These are phyloP conservation scores for Oryza brachyantha DNA, from an alignment of 176 grass and related monocot species.

Conservation along the genomic window DNA sequence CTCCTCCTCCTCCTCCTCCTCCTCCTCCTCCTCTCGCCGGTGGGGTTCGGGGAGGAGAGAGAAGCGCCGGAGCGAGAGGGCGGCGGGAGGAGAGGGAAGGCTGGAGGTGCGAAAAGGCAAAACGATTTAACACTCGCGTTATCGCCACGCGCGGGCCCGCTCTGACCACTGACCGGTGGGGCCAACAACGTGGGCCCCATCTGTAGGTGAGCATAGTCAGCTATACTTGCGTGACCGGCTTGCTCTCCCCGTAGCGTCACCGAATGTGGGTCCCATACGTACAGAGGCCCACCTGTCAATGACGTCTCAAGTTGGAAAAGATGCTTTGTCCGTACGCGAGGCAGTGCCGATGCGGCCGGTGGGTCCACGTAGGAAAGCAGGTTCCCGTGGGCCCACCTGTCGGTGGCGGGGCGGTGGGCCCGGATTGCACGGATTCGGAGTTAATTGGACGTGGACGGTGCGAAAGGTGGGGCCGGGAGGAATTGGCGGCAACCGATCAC, in stretches of 20 bases:
- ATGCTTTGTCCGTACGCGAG: neutral
- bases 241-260: neutral
- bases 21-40: neutral
- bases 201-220: neutral
- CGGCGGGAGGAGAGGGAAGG: neutral
- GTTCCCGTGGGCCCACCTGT: neutral
- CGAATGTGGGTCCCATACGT: rapidly evolving
- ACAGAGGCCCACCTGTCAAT: neutral
- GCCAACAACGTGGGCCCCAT: neutral
- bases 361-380: neutral
- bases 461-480: neutral
- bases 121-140: slow-evolving; percentile 18
- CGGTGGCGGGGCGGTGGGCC: neutral
- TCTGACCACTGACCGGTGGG: neutral
- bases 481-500: neutral
- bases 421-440: neutral
- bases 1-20: neutral
- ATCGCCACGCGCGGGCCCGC: neutral
- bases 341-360: neutral
- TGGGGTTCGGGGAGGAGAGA: neutral
- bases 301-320: neutral
- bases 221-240: neutral
- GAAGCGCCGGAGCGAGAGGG: slow-evolving; percentile 28
- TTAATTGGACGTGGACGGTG: neutral
- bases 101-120: neutral